Evolutionary conservation across 2,329 filamentous ascomycete genomes (phyloP).

Genomic region (Curvularia verruculosa): DNA sequence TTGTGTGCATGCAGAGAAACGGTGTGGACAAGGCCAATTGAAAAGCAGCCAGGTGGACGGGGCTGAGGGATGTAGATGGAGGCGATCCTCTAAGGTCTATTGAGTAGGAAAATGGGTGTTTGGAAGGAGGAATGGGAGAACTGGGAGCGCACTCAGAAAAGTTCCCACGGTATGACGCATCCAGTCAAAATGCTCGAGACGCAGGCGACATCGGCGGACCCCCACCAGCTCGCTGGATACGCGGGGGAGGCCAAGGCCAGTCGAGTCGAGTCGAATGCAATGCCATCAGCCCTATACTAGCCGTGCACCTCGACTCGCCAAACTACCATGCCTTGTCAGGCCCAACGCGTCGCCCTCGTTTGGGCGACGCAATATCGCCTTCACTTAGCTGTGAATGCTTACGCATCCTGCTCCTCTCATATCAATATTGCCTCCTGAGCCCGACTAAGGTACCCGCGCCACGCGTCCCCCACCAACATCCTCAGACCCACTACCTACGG

Average conservation of each 20-base stretch:
- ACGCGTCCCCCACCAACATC: not conserved
- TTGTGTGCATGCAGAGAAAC: slow-evolving; percentile 15
- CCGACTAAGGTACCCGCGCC: too few species aligned
- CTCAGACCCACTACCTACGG: slow-evolving; percentile 16
- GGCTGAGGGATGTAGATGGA: not conserved
- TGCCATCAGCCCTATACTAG: slow-evolving; percentile 32
- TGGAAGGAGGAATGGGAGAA: not conserved
- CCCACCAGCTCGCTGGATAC: slow-evolving; percentile 20
- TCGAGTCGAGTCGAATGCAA: too few species aligned
- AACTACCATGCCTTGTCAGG: not conserved
- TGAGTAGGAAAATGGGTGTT: not conserved
- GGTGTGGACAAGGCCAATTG: slow-evolving; percentile 7
- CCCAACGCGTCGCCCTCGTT: slow-evolving; percentile 24
- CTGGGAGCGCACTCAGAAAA: not conserved
- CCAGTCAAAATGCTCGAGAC: slow-evolving; percentile 28
- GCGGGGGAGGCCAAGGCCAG: slow-evolving; percentile 13
- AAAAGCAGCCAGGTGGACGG: not conserved
- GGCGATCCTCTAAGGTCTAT: not conserved
- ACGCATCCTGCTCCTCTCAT: not conserved
- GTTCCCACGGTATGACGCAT: slow-evolving; percentile 27
- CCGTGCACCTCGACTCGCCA: slow-evolving; percentile 7
- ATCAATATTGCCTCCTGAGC: too few species aligned
- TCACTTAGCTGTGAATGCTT: not conserved
- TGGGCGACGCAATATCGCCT: too few species aligned
- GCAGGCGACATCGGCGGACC: slow-evolving; percentile 42